These are phyloP conservation scores for Rhizopus delemar DNA, from an alignment of 371 early-diverging fungal species.

Conservation along the genomic window DNA sequence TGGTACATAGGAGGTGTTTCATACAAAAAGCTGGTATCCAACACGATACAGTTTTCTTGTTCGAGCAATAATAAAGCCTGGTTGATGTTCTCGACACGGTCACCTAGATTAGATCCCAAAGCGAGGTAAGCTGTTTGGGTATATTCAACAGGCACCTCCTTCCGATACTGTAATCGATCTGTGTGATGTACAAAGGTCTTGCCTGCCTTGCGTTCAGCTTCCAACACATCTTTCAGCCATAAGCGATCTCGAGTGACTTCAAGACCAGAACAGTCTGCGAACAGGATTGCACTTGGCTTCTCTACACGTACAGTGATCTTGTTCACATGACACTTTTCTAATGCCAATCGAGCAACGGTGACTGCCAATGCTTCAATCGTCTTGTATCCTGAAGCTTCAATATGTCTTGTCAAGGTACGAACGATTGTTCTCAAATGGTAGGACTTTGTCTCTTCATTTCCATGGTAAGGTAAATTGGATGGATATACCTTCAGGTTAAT, in stretches of 20 bases:
- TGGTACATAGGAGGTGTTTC: slow-evolving; percentile 97
- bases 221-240: slow-evolving; percentile 45
- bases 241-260: slow-evolving; percentile 81
- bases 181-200: slow-evolving; percentile 32
- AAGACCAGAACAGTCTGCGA: slow-evolving; percentile 89
- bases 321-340: slow-evolving; percentile 80
- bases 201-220: slow-evolving; percentile 36
- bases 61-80: slow-evolving; percentile 70
- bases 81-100: slow-evolving; percentile 77
- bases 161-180: slow-evolving; percentile 15
- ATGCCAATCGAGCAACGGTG: slow-evolving; percentile 68
- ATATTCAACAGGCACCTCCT: slow-evolving; percentile 40
- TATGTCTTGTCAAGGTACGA: slow-evolving; percentile 67
- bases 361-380: slow-evolving; percentile 84
- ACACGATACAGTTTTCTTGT: slow-evolving; percentile 54
- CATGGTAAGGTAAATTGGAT: slow-evolving; percentile 38
- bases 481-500: slow-evolving; percentile 79
- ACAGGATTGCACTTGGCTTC: slow-evolving; percentile 90
- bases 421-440: slow-evolving; percentile 88
- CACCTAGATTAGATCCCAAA: slow-evolving; percentile 92
- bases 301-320: slow-evolving; percentile 86
- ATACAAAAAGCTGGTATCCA: slow-evolving; percentile 96
- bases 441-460: slow-evolving; percentile 58
- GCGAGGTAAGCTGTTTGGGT: slow-evolving; percentile 70
- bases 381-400: slow-evolving; percentile 76